phyloP scores from a whole-genome alignment of 139 green algal species.

The Coccomyxa sp. region DNA sequence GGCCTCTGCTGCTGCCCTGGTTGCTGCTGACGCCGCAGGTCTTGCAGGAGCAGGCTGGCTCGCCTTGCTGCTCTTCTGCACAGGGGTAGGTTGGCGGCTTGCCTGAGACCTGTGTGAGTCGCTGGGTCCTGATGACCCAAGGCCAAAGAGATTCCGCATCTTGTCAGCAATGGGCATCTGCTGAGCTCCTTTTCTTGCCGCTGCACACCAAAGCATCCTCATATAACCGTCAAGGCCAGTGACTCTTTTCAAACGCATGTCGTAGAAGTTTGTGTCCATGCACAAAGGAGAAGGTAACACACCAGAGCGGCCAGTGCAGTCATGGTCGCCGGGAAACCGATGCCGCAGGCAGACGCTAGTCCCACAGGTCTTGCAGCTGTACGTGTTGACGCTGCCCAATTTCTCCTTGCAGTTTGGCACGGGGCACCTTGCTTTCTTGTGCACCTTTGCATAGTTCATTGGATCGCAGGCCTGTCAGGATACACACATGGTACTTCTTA shows the following conservation, averaged over 20 bases:
- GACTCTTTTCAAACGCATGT: no score
- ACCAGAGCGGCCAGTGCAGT: slow-evolving; percentile 25
- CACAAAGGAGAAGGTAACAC: not conserved
- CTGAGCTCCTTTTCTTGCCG: not conserved
- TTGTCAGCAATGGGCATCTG: not conserved
- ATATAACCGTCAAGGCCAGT: no score
- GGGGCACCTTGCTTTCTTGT: slow-evolving; percentile 57
- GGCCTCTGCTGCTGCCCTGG: not conserved
- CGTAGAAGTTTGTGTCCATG: not conserved
- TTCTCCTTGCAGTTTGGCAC: slow-evolving; percentile 60
- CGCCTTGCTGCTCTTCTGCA: not conserved
- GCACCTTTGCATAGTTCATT: slow-evolving; percentile 62
- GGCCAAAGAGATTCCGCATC: not conserved
- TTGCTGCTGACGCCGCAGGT: not conserved
- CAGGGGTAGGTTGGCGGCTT: not conserved
- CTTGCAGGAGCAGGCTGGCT: not conserved
- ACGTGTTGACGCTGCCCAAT: slow-evolving; percentile 65
- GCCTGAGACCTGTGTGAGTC: not conserved
- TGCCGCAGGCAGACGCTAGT: slow-evolving; percentile 65
- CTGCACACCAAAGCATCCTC: no score
- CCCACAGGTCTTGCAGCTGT: slow-evolving; percentile 48
- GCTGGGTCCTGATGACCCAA: not conserved
- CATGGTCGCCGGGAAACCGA: slow-evolving; percentile 56
- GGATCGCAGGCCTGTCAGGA: slow-evolving; percentile 53
- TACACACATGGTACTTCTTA: not conserved